Conservation (phyloP, 2,329 filamentous ascomycete genomes). For the Botrytis tulipae region DNA sequence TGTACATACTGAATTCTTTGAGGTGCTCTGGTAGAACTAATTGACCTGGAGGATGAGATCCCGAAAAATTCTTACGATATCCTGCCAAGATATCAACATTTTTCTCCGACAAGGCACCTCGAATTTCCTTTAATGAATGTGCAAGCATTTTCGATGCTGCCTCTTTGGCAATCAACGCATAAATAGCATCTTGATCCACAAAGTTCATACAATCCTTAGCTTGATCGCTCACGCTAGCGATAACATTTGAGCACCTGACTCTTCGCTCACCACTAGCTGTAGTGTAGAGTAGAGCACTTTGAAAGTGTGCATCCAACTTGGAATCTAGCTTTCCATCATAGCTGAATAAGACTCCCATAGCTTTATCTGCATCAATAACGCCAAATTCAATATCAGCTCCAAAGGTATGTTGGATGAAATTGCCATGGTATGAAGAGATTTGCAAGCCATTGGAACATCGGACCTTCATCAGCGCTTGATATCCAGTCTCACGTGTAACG, state of each 20-base stretch:
- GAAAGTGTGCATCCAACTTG: slow-evolving; percentile 96
- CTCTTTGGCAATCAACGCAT: slow-evolving; percentile 87
- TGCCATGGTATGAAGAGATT: slow-evolving; percentile 90
- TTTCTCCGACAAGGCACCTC: slow-evolving; percentile 80
- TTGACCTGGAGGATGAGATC: slow-evolving; percentile 83
- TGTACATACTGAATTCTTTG: slow-evolving; percentile 96
- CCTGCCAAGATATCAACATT: slow-evolving; percentile 88
- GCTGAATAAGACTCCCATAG: slow-evolving; percentile 83
- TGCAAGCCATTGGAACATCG: slow-evolving; percentile 96
- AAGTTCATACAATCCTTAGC: slow-evolving; percentile 85
- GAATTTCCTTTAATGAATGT: slow-evolving; percentile 79
- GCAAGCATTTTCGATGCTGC: slow-evolving; percentile 78
- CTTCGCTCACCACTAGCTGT: slow-evolving; percentile 84
- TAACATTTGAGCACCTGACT: slow-evolving; percentile 89
- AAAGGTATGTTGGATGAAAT: slow-evolving; percentile 94
- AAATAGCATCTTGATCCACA: slow-evolving; percentile 92
- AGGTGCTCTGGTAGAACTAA: slow-evolving; percentile 93
- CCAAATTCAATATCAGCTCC: slow-evolving; percentile 94
- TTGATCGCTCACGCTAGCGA: slow-evolving; percentile 86
- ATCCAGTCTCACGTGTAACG: slow-evolving; percentile 86
- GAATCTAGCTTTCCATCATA: slow-evolving; percentile 98
- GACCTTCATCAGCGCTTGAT: slow-evolving; percentile 96
- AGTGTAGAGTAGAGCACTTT: slow-evolving; percentile 91
- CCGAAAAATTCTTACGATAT: slow-evolving; percentile 88
- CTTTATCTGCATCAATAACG: slow-evolving; percentile 88